A percentile compares a stretch with the other conserved stretches of the same genome.
Conservation (phyloP, 306 rosid genomes). For the Quercus berberidifolia region DNA sequence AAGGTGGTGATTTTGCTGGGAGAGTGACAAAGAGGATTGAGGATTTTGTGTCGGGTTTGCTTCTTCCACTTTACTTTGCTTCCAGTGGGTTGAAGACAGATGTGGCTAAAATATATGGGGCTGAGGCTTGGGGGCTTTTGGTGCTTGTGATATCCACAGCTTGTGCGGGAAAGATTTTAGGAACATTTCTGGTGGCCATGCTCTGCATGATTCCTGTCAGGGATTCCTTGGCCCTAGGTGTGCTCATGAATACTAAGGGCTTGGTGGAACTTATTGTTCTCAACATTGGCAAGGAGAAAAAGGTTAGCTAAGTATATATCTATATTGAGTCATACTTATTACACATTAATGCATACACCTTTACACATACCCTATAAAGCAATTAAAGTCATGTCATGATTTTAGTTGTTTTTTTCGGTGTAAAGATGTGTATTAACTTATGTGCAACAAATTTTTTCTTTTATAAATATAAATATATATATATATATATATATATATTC, state of each 20-base stretch:
- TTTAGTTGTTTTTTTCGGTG: too few relatives aligned
- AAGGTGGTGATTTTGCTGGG: conserved; percentile 53
- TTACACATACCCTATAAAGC: too few relatives aligned
- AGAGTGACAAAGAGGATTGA: conserved; percentile 64
- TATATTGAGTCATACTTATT: too few relatives aligned
- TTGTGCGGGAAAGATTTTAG: conserved; percentile 71
- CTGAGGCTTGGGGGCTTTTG: conserved; percentile 63
- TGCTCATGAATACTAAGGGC: conserved; percentile 93
- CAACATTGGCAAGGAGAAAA: conserved; percentile 88
- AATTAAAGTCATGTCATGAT: not conserved
- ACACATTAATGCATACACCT: too few relatives aligned
- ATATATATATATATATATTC: too few relatives aligned
- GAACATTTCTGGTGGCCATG: conserved; percentile 70
- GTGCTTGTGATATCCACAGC: conserved; percentile 60
- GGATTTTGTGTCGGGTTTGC: conserved; percentile 74
- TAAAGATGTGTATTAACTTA: too few relatives aligned
- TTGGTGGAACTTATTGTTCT: conserved; percentile 90
- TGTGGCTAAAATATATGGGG: conserved; percentile 60
- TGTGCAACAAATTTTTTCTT: too few relatives aligned
- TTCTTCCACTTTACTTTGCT: conserved; percentile 81
- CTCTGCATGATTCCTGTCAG: conserved; percentile 54
- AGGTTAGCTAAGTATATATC: conserved; percentile 36
- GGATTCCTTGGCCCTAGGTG: conserved; percentile 73
- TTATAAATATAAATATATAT: too few relatives aligned
- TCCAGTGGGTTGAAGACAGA: conserved; percentile 84